phyloP scores from a whole-genome alignment of 495 filamentous ascomycete species.

The Neohortaea acidophila region DNA sequence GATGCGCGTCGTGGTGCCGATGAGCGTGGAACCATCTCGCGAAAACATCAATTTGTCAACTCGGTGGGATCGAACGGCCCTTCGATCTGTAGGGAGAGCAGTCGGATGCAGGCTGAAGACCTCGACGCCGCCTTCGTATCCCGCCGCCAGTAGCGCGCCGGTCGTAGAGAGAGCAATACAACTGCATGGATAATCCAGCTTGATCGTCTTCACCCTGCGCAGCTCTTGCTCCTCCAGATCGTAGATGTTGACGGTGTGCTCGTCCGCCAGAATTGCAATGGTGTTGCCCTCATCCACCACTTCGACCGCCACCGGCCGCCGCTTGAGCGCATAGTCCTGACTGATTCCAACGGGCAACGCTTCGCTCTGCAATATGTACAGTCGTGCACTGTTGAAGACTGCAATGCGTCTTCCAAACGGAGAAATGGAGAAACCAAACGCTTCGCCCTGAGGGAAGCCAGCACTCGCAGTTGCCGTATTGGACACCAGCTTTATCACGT shows the following conservation, averaged over 20 bases:
- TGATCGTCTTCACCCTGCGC: conserved; percentile 13
- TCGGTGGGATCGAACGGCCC: conserved; percentile 13
- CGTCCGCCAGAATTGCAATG: conserved; percentile 16
- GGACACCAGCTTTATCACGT: conserved; percentile 18
- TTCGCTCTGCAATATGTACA: conserved; percentile 15
- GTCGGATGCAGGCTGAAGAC: conserved; percentile 13
- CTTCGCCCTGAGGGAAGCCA: conserved; percentile 17
- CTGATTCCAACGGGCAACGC: conserved; percentile 18
- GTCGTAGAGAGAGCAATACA: conserved; percentile 17
- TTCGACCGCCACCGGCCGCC: conserved; percentile 16
- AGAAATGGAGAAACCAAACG: conserved; percentile 17
- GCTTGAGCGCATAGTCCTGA: conserved; percentile 18
- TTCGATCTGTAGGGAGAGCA: conserved; percentile 14
- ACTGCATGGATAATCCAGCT: conserved; percentile 14
- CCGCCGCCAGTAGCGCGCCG: conserved; percentile 14
- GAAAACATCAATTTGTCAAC: conserved; percentile 16
- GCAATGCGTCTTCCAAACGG: conserved; percentile 12
- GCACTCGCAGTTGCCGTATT: conserved; percentile 17
- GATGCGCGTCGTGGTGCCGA: conserved; percentile 16
- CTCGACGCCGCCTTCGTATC: conserved; percentile 18
- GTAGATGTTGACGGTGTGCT: conserved; percentile 18
- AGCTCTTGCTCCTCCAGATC: conserved; percentile 14
- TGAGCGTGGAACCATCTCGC: conserved; percentile 14
- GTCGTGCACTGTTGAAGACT: conserved; percentile 14
- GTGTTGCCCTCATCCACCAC: conserved; percentile 14